phyloP scores from a whole-genome alignment of 1,139 yeast genomes.

The Diutina catenulata region DNA sequence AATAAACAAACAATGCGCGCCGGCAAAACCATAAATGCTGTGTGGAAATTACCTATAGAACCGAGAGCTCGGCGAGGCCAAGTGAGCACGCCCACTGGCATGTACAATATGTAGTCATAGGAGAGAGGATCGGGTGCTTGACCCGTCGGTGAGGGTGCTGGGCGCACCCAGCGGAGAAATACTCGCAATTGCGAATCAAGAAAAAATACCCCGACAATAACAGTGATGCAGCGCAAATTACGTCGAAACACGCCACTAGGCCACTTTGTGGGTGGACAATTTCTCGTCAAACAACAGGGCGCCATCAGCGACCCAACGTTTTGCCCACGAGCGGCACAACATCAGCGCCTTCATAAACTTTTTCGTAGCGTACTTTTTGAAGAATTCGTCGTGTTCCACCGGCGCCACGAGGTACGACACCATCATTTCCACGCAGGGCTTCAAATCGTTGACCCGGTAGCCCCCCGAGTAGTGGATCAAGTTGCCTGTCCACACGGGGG shows the following conservation, averaged over 20 bases:
- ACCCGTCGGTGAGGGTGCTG: background rate
- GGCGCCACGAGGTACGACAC: constrained; percentile 73
- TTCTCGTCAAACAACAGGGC: constrained; percentile 3
- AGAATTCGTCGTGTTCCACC: constrained; percentile 86
- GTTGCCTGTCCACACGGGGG: constrained; percentile 71
- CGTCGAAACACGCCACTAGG: constrained; percentile 3
- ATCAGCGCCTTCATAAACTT: constrained; percentile 87
- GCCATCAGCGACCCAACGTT: constrained; percentile 29
- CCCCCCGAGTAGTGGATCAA: constrained; percentile 87
- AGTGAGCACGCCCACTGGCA: no score
- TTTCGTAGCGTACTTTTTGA: constrained; percentile 86
- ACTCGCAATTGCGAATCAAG: background rate
- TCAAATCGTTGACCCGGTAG: constrained; percentile 63
- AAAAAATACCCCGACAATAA: no score
- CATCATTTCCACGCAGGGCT: constrained; percentile 60
- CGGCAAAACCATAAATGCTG: no score
- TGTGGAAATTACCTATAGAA: no score
- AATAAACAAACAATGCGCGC: no score
- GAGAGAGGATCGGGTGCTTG: background rate
- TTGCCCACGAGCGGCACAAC: constrained; percentile 87
- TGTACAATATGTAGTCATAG: background rate
- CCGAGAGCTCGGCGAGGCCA: no score
- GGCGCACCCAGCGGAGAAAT: background rate
- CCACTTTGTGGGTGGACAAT: constrained; percentile 3
- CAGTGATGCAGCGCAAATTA: no score